phyloP scores from a whole-genome alignment of 345 rosid species.

The Punica granatum region DNA sequence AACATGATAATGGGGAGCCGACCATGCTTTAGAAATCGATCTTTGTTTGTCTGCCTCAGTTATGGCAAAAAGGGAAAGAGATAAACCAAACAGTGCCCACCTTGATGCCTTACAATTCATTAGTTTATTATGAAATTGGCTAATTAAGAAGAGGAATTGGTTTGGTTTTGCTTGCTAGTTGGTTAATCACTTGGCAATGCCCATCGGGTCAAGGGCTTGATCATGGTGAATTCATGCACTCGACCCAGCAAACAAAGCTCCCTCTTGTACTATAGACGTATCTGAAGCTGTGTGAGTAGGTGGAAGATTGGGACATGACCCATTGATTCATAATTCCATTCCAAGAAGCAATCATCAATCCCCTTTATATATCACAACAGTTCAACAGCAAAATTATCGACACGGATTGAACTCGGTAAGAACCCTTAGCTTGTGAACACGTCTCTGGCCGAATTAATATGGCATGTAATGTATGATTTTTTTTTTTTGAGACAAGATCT shows the following conservation, averaged over 20 bases:
- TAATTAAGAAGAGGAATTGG: not conserved
- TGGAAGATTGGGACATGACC: not conserved
- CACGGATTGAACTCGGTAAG: not conserved
- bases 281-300: not conserved
- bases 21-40: not conserved
- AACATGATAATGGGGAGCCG: not conserved
- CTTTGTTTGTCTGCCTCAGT: not conserved
- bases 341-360: not conserved
- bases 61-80: not conserved
- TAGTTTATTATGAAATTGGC: not conserved
- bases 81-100: not conserved
- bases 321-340: not conserved
- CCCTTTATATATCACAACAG: not conserved
- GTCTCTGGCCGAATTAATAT: too few species aligned
- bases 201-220: not conserved
- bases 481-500: too few species aligned
- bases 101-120: not conserved
- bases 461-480: too few species aligned
- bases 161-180: not conserved
- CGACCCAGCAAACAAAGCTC: not conserved
- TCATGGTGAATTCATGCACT: slow-evolving; percentile 1
- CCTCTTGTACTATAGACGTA: not conserved
- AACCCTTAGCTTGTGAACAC: too few species aligned
- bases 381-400: not conserved
- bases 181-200: not conserved